Conservation (phyloP, 768 basidiomycete genomes). For the Rhizopogon roseolus region DNA sequence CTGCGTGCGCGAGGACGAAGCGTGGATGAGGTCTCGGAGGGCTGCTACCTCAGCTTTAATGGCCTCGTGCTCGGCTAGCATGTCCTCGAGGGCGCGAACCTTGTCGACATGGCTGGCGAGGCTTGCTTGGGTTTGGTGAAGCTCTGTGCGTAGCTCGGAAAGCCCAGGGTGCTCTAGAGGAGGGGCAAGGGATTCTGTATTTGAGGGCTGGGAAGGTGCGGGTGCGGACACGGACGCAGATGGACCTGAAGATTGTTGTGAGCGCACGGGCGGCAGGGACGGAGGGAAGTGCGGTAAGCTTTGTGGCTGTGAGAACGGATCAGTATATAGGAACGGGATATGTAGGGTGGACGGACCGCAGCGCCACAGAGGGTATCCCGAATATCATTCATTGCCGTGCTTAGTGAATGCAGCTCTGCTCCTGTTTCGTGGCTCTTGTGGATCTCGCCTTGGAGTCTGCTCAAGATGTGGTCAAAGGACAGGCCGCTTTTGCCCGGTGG, state of each 20-base stretch:
- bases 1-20: constrained; percentile 20
- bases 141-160: constrained; percentile 72
- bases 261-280: constrained; percentile 61
- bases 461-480: constrained; percentile 89
- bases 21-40: constrained; percentile 68
- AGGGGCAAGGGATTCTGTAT: constrained; percentile 14
- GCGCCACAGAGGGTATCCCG: constrained; percentile 86
- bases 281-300: constrained; percentile 61
- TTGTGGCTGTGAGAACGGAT: constrained; percentile 41
- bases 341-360: constrained; percentile 44
- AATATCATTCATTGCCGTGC: constrained; percentile 81
- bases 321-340: constrained; percentile 3
- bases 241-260: constrained; percentile 17
- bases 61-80: constrained; percentile 79
- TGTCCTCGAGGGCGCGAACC: constrained; percentile 75
- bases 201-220: constrained; percentile 3
- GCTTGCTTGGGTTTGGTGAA: constrained; percentile 78
- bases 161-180: constrained; percentile 18
- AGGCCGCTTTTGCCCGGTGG: constrained; percentile 80
- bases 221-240: constrained; percentile 24
- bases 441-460: constrained; percentile 86
- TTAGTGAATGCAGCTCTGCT: constrained; percentile 74
- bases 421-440: constrained; percentile 94
- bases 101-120: constrained; percentile 78
- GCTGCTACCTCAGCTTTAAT: constrained; percentile 74